Evolutionary conservation across 768 basidiomycete species (phyloP), one percentile per base, ranked within the genome.

Genomic region (Trametes villosa): DNA sequence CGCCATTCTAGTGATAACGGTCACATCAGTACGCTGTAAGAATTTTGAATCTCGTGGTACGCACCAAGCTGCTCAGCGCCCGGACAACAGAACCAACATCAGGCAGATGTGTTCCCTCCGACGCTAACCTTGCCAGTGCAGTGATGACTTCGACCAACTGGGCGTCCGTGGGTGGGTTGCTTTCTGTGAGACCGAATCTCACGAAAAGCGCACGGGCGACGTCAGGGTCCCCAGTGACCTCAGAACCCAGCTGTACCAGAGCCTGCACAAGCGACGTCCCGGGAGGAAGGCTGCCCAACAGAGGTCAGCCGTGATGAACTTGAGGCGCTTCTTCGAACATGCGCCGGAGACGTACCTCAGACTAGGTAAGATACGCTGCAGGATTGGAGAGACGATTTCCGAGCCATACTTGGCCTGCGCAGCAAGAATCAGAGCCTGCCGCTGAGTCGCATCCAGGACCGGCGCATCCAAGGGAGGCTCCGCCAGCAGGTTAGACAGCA

Each of bases 391-490:
- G 33, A 91, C 80, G 34, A 86, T 84, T 60, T 94, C 92, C 22
- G 84, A 81, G 27, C 92, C 93, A 70, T 90, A 89, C 76, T 92
- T 94, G 54, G 86, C 80, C 71, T 91, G 89, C 26, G 85, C 85
- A 49, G 92, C 87, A 13, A 82, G 77, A 45, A 94, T 84, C 48
- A 94, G 79, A 31, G 86, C 86, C 68, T 92, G 87, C 20, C 91
- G 83, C 72, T 94, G 92, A 8, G 81, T 74, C 27, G 83, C 78
- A 69, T 92, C 92, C 62, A 94, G 75, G 33, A 88, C 76, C 48
- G 91, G 88, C 22, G 84, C 75, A 64, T 94, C 92, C 42, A 80
- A 73, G n/a, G 83, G 81, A 3, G 83, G 76, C 70, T 91, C 87
- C 34, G 83, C 87, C 62, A 96, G 81, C 59, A 95, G 79, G 72